Percentiles rank a stretch among this genome's conserved stretches.
These are phyloP conservation scores for Hymenoscyphus occultus DNA, from an alignment of 2,329 filamentous ascomycete species.

Conservation along the genomic window DNA sequence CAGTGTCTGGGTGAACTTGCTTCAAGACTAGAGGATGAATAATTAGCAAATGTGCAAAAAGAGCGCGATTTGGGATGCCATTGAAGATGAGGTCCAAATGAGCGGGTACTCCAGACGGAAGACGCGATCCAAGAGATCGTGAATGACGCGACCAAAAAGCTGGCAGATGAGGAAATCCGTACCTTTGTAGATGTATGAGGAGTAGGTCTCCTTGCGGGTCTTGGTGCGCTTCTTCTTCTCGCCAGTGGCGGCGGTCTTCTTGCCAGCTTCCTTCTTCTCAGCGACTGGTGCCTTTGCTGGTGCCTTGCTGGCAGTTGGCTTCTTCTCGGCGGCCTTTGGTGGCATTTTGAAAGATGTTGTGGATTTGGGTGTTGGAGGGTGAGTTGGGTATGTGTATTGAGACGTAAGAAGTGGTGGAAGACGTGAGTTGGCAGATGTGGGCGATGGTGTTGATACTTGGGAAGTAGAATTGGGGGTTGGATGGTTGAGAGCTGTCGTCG, in stretches of 20 bases:
- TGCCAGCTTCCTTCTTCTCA: conserved; percentile 99
- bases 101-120: conserved; percentile 8
- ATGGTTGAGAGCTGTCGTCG: conserved; percentile 15
- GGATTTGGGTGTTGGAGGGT: conserved; percentile 19
- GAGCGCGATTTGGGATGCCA: conserved; percentile 24
- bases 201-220: conserved; percentile 99
- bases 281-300: conserved; percentile 78
- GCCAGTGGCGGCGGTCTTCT: conserved; percentile 95
- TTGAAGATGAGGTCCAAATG: conserved; percentile 6
- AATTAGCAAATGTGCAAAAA: conserved; percentile 39
- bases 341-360: conserved; percentile 67
- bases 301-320: conserved; percentile 98
- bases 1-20: conserved; percentile 99
- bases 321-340: conserved; percentile 88
- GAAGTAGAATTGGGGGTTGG: conserved; percentile 15
- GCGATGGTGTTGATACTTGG: conserved; percentile 17
- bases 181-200: conserved; percentile 99
- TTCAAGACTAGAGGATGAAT: conserved; percentile 72
- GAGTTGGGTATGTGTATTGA: conserved; percentile 30
- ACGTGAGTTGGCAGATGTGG: conserved; percentile 13
- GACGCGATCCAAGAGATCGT: conserved; percentile 22
- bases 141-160: conserved; percentile 25
- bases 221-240: conserved; percentile 99
- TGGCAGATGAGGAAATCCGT: conserved; percentile 36
- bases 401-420: conserved; percentile 32